Evolutionary conservation across 495 filamentous ascomycete species (phyloP).

Genomic region (Tricharina praecox): DNA sequence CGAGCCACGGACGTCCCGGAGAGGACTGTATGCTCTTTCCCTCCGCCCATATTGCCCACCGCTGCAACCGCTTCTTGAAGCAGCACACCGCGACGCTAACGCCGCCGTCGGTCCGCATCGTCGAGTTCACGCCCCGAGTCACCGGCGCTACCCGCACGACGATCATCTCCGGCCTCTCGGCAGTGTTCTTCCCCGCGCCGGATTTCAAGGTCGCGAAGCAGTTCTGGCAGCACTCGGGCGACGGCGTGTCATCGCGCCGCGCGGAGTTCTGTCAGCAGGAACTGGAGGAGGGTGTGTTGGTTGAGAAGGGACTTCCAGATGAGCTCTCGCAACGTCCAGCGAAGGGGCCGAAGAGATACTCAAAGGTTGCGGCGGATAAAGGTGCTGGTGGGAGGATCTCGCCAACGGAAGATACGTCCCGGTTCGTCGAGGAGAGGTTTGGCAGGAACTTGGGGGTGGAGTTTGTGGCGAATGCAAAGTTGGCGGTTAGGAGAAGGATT

Average conservation of each 20-base stretch:
- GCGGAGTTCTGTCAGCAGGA: constrained; percentile 72
- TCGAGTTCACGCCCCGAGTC: constrained; percentile 46
- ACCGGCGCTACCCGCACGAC: constrained; percentile 25
- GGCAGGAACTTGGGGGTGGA: constrained; percentile 73
- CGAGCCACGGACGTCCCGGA: constrained; percentile 39
- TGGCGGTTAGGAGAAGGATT: constrained; percentile 72
- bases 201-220: constrained; percentile 56
- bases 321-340: constrained; percentile 7
- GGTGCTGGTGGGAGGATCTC: constrained; percentile 4
- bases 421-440: constrained; percentile 87
- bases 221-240: constrained; percentile 95
- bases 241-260: constrained; percentile 78
- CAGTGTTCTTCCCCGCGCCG: constrained; percentile 52
- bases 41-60: constrained; percentile 42
- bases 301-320: constrained; percentile 32
- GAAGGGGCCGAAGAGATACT: constrained; percentile 12
- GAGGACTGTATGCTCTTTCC: constrained; percentile 66
- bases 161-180: constrained; percentile 43
- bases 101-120: constrained; percentile 37
- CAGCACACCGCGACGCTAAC: constrained; percentile 35
- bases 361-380: constrained; percentile 7
- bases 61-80: constrained; percentile 59
- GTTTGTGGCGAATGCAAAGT: constrained; percentile 62
- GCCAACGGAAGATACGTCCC: constrained; percentile 44
- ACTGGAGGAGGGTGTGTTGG: constrained; percentile 52